Conservation (phyloP, 1,284 basidiomycete genomes). For the Papiliotrema flavescens region DNA sequence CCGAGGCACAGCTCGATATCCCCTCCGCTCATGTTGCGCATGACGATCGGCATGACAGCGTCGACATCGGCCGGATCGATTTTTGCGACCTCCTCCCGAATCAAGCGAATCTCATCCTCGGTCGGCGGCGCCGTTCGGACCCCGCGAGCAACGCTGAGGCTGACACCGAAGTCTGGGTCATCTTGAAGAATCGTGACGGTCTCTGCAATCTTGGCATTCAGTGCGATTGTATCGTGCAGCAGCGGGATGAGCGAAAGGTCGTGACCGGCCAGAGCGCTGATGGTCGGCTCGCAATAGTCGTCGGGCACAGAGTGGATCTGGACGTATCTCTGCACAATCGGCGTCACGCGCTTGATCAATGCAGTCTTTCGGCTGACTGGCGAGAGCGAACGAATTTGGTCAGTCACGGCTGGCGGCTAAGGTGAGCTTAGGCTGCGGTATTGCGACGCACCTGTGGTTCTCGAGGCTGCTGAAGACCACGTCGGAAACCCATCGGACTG, state of each 20-base stretch:
- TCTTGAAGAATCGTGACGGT: conserved; percentile 10
- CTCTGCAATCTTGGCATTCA: conserved; percentile 20
- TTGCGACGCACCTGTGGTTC: not conserved
- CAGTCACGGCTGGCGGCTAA: conserved; percentile 13
- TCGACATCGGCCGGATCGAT: conserved; percentile 2
- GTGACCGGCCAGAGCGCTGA: conserved; percentile 14
- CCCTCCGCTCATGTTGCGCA: not conserved
- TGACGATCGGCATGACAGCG: not conserved
- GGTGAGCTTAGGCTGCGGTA: not conserved
- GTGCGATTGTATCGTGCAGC: conserved; percentile 13
- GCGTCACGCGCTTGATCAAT: conserved; percentile 11
- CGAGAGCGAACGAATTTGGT: conserved; percentile 22
- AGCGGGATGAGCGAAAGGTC: conserved; percentile 28
- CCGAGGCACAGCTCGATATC: not conserved
- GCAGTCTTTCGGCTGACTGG: conserved; percentile 15
- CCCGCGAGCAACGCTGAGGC: not conserved
- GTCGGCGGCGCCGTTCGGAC: not conserved
- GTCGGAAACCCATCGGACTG: not conserved
- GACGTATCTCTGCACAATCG: conserved; percentile 12
- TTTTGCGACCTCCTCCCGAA: not conserved
- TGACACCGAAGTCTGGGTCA: conserved; percentile 5
- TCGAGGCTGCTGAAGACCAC: not conserved
- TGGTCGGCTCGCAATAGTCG: conserved; percentile 4
- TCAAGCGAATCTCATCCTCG: not conserved
- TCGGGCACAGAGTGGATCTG: conserved; percentile 4